Evolutionary conservation across 441 rosid species (phyloP).

Genomic region (Codiaeum variegatum): DNA sequence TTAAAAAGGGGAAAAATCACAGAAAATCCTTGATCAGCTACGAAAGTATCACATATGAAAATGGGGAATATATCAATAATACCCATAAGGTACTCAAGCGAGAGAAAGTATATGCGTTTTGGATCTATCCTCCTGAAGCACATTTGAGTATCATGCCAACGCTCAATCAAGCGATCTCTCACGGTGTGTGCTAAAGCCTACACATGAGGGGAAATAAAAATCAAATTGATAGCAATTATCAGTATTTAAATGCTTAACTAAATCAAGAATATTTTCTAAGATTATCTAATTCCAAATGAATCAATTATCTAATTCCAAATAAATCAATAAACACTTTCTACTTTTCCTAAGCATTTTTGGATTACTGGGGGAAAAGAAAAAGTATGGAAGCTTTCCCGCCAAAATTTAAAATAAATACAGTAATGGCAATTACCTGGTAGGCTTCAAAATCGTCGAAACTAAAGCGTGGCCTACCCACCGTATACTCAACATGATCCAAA

Average conservation of each 20-base stretch:
- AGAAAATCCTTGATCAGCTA: neutral
- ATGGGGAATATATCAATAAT: slow-evolving; percentile 8
- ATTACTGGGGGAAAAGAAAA: neutral
- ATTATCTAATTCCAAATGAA: neutral
- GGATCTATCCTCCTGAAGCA: slow-evolving; percentile 46
- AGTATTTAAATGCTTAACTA: neutral
- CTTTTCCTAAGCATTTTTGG: neutral
- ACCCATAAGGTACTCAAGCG: slow-evolving; percentile 61
- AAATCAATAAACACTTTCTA: neutral
- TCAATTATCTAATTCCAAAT: neutral
- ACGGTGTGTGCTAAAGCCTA: slow-evolving; percentile 50
- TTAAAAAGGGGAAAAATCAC: neutral
- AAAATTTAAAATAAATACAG: slow-evolving; percentile 12
- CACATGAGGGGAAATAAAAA: slow-evolving; percentile 7
- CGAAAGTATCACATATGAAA: neutral
- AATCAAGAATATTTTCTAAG: neutral
- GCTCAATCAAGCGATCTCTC: slow-evolving; percentile 48
- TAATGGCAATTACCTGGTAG: slow-evolving; percentile 34
- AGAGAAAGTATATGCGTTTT: slow-evolving; percentile 48
- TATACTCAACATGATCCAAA: slow-evolving; percentile 44
- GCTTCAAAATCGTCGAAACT: slow-evolving; percentile 57
- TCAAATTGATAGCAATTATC: neutral
- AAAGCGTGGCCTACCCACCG: slow-evolving; percentile 45
- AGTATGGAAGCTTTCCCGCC: slow-evolving; percentile 31
- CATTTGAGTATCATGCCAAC: slow-evolving; percentile 52